These are phyloP conservation scores for Trichoderma lentiforme DNA, from an alignment of 2,329 filamentous ascomycete genomes.

Conservation along the genomic window DNA sequence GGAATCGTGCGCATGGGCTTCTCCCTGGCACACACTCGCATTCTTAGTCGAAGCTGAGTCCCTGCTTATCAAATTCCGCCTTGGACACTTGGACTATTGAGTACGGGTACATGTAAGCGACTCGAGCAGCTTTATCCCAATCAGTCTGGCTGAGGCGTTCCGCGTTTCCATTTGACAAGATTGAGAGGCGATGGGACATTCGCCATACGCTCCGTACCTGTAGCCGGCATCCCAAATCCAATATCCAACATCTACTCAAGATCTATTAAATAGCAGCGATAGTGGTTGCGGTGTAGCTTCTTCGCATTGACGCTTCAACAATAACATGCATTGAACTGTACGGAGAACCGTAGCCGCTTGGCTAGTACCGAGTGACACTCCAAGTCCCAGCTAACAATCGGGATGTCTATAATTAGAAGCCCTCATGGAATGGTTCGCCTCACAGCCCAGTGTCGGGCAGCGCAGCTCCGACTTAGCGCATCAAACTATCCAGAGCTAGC, in stretches of 20 bases:
- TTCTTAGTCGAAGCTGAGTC: neutral
- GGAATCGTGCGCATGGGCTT: neutral
- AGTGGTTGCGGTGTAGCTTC: neutral
- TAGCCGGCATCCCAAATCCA: neutral
- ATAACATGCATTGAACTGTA: neutral
- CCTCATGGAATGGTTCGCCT: constrained; percentile 1
- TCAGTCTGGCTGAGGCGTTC: neutral
- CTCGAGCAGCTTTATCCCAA: neutral
- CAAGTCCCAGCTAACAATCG: neutral
- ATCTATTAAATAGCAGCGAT: neutral
- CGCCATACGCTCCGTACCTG: neutral
- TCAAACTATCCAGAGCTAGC: neutral
- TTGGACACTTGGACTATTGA: neutral
- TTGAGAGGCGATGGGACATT: neutral
- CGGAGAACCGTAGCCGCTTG: neutral
- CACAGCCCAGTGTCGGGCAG: neutral
- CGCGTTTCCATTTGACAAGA: neutral
- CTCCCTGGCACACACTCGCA: neutral
- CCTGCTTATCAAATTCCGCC: neutral
- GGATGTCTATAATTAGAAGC: neutral
- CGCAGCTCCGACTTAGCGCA: neutral
- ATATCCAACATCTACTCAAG: neutral
- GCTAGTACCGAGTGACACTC: neutral
- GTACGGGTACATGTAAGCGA: neutral
- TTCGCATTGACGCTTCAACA: neutral